Percentiles rank a stretch among this genome's conserved stretches.
phyloP scores from a whole-genome alignment of 2,329 filamentous ascomycete species.

The Dactylellina cionopaga region DNA sequence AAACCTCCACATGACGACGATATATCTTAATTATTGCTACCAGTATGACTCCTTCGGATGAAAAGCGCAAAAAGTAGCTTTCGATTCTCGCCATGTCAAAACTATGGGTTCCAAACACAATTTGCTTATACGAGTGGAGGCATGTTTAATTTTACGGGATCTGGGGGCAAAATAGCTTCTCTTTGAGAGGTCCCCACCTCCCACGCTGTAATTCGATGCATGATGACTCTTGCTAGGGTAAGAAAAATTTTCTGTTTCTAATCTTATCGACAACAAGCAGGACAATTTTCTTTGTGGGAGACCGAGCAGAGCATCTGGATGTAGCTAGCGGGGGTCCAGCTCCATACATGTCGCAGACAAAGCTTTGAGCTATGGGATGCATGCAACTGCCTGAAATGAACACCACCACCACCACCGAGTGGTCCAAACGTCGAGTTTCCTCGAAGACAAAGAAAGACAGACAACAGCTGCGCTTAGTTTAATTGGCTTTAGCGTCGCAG shows the following conservation, averaged over 20 bases:
- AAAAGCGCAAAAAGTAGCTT: constrained; percentile 7
- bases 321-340: constrained; percentile 26
- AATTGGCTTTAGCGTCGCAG: constrained; percentile 20
- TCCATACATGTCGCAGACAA: not conserved
- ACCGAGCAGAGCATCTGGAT: constrained; percentile 6
- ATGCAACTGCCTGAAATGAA: constrained; percentile 23
- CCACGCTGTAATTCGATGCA: constrained; percentile 9
- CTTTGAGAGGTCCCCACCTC: not conserved
- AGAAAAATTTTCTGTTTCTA: constrained; percentile 42
- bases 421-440: constrained; percentile 14
- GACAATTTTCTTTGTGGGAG: not conserved
- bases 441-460: not conserved
- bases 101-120: not conserved
- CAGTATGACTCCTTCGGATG: not conserved
- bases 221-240: constrained; percentile 46
- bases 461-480: constrained; percentile 8
- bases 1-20: not conserved
- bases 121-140: not conserved
- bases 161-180: constrained; percentile 15
- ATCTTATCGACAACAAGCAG: constrained; percentile 35
- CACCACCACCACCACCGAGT: not conserved
- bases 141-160: not conserved
- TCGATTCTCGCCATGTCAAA: not conserved
- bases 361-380: constrained; percentile 14
- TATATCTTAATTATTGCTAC: too few relatives aligned